phyloP scores from a whole-genome alignment of 73 alveolate species.

The Paramecium pentaurelia region DNA sequence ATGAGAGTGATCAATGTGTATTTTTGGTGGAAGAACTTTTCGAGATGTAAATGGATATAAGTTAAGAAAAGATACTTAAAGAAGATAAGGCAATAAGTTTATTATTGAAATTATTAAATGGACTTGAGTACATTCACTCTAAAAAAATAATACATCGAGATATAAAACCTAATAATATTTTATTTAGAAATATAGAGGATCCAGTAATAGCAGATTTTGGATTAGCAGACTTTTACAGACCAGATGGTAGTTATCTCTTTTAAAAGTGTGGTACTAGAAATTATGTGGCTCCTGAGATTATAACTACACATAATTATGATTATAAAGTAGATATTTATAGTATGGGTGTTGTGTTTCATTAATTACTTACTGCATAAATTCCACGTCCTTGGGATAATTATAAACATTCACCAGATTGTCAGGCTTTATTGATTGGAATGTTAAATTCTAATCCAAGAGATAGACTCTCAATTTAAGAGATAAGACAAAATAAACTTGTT shows the following conservation, averaged over 20 bases:
- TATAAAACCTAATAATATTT: constrained; percentile 46
- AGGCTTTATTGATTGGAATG: neutral
- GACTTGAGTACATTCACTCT: constrained; percentile 55
- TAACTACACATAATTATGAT: constrained; percentile 71
- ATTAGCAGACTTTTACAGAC: constrained; percentile 30
- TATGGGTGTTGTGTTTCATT: constrained; percentile 73
- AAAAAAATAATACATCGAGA: constrained; percentile 50
- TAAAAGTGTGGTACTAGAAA: neutral
- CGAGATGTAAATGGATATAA: constrained; percentile 15
- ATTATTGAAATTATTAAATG: constrained; percentile 45
- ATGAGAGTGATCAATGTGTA: constrained; percentile 65
- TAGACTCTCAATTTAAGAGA: neutral
- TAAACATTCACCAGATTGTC: neutral
- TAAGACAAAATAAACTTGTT: neutral
- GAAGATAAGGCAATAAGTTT: constrained; percentile 53
- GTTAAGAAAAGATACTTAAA: neutral
- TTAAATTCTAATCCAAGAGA: neutral
- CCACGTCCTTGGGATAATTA: constrained; percentile 49
- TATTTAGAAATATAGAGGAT: constrained; percentile 29
- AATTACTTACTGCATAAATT: neutral
- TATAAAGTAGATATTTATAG: constrained; percentile 78
- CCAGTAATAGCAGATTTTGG: constrained; percentile 57
- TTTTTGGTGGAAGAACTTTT: constrained; percentile 63
- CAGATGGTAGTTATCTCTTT: constrained; percentile 1
- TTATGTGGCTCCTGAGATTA: constrained; percentile 66